Evolutionary conservation across 1,284 basidiomycete genomes (phyloP), one percentile per base, ranked within the genome.

Genomic region (Boletus sp.): DNA sequence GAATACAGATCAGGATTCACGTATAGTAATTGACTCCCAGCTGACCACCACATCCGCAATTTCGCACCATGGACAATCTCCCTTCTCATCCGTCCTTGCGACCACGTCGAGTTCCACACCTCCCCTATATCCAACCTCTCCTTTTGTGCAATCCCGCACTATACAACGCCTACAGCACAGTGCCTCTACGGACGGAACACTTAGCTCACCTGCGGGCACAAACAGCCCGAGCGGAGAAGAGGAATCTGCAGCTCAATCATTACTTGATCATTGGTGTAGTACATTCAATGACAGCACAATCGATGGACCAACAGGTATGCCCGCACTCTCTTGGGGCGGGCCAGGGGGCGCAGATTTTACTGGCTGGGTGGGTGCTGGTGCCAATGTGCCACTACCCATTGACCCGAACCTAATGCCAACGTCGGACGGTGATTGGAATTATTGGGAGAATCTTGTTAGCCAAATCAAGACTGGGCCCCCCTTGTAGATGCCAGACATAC

Each of bases 221-320:
- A 78, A 76, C 14, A 88, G 85, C 61, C 86, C 86, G 4, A 76
- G 74, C 46, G 77, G 72, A 30, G 87, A 88, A 27, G 88, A 90
- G 20, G 86, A 88, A 57, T 81, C 78, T 30, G 70, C 82, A 12
- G 87, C 87, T 7, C 88, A 91, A 59, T 77, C 78, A 14, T 64
- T 91, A 48, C 70, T 91, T 41, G 87, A 91, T 60, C 82, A 89
- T 55, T 91, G 88, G 88, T 85, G 81, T 60, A 84, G 83, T 52
- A 80, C 82, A 16, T 78, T 88, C 54, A 85, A 78, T 60, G 83
- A 82, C 52, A 75, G 75, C 12, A 72, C 75, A 2, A 58, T 80
- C 13, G 84, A 86, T 58, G 72, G 76, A 26, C 66, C 74, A 14
- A 70, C 73, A 17, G 74, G 70, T 13, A 66, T 67, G 53, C 62